Evolutionary conservation across 129 eudicot genomes (phyloP), one percentile per base, ranked within the genome.

Genomic region (Flaveria ramosissima): DNA sequence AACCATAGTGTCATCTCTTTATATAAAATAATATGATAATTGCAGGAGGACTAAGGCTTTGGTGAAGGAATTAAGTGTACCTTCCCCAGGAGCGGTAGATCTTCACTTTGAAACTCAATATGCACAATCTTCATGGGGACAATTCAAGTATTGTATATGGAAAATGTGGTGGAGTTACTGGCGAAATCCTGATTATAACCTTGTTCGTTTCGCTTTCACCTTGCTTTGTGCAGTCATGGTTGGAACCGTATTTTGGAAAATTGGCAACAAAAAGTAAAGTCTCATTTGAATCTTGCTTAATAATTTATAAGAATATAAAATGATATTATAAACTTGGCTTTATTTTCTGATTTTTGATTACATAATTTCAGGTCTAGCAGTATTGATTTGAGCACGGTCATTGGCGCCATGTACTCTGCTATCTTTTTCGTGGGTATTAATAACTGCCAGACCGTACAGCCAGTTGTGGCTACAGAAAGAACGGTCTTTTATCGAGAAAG

Each of bases 401-500:
- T 86, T 5, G 90, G 90, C 24, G 90, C 88, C 77, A 83, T 86
- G 90, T 86, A 80, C 20, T 62, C 86, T 50, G 74, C 90, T 70
- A 81, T 86, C 24, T 68, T 86, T 45, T 86, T 86, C 10, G 88
- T 86, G 15, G 88, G 90, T 63, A 47, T 86, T 36, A 80, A 81
- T 73, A 86, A 86, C 71, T 75, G 80, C 55, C 82, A 79, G 24
- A 84, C 88, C 1, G 88, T 84, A 15, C 90, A 86, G 53, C 90
- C 88, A 6, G 83, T 86, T 21, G 90, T 86, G 7, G 88, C 90
- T n/a, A 79, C 80, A 4, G 98, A 93, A 69, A 86, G 98, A 85
- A 87, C 91, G 0, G 98, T 93, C 45, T 90, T 90, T 64, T 93
- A 93, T 82, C 77, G 97, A 45, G 98, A 93, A 77, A 83, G 85